A percentile compares a stretch with the other conserved stretches of the same genome.
Evolutionary conservation across 768 basidiomycete genomes (phyloP).

Genomic region (Tricholoma matsutake): DNA sequence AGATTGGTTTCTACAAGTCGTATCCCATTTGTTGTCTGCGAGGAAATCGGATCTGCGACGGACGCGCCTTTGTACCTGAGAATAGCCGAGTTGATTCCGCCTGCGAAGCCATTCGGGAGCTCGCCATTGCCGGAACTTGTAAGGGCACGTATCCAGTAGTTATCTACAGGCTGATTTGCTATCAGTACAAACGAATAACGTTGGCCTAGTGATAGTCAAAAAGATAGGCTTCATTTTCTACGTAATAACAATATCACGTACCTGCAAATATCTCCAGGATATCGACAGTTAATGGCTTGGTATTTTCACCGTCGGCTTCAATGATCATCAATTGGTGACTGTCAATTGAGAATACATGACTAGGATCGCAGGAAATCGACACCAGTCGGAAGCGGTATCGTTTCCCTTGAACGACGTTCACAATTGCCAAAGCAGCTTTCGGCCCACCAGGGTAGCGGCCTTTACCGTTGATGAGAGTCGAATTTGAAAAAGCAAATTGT

Average conservation of each 20-base stretch:
- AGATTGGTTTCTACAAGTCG: conserved; percentile 10
- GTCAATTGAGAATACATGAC: conserved; percentile 22
- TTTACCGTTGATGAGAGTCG: conserved; percentile 42
- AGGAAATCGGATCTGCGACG: conserved; percentile 7
- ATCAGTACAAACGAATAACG: conserved; percentile 40
- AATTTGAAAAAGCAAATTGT: conserved; percentile 16
- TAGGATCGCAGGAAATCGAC: conserved; percentile 38
- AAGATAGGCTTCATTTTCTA: not conserved
- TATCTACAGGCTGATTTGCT: conserved; percentile 26
- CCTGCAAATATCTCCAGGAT: conserved; percentile 28
- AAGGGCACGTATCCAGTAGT: conserved; percentile 32
- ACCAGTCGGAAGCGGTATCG: conserved; percentile 50
- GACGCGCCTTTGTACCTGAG: conserved; percentile 12
- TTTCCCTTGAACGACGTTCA: conserved; percentile 32
- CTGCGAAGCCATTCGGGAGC: conserved; percentile 7
- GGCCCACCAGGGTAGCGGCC: conserved; percentile 35
- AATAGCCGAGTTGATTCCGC: conserved; percentile 15
- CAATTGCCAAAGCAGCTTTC: conserved; percentile 28
- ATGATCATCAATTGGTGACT: conserved; percentile 25
- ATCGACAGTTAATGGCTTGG: conserved; percentile 24
- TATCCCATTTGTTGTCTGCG: not conserved
- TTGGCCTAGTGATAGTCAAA: conserved; percentile 24
- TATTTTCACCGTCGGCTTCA: conserved; percentile 31
- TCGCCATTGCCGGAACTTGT: conserved; percentile 10
- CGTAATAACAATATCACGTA: conserved; percentile 13